phyloP scores from a whole-genome alignment of 2,329 filamentous ascomycete species.

The Fusarium papillatum region DNA sequence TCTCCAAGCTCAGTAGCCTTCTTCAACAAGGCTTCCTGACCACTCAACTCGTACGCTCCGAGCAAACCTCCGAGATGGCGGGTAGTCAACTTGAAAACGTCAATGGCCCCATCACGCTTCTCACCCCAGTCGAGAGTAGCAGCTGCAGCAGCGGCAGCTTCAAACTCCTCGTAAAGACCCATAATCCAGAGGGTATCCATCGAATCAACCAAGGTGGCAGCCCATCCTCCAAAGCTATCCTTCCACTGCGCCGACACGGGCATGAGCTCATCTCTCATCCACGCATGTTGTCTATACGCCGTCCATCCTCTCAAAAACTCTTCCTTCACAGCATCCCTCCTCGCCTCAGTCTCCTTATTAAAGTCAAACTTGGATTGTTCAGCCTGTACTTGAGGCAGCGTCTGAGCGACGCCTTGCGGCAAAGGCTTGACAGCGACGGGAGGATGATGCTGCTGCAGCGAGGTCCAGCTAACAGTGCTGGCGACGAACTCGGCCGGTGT shows the following conservation, averaged over 20 bases:
- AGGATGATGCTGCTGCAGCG: slow-evolving; percentile 43
- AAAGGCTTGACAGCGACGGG: slow-evolving; percentile 48
- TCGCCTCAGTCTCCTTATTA: slow-evolving; percentile 35
- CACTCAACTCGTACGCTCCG: slow-evolving; percentile 64
- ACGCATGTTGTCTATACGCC: slow-evolving; percentile 66
- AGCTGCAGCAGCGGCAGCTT: slow-evolving; percentile 64
- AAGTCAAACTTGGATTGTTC: slow-evolving; percentile 36
- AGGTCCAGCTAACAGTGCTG: slow-evolving; percentile 50
- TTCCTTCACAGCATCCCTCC: slow-evolving; percentile 55
- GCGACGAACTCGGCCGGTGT: slow-evolving; percentile 29
- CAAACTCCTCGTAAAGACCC: slow-evolving; percentile 69
- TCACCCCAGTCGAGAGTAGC: slow-evolving; percentile 65
- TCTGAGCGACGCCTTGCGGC: slow-evolving; percentile 42
- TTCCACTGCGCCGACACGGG: slow-evolving; percentile 61
- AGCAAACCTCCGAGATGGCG: slow-evolving; percentile 66
- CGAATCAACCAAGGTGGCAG: slow-evolving; percentile 71
- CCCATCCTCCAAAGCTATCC: slow-evolving; percentile 68
- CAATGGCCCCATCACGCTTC: slow-evolving; percentile 58
- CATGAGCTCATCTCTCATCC: slow-evolving; percentile 66
- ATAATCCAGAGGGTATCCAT: slow-evolving; percentile 76
- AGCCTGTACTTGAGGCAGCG: slow-evolving; percentile 49
- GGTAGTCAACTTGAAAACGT: slow-evolving; percentile 68
- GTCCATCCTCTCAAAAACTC: slow-evolving; percentile 61
- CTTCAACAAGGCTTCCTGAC: slow-evolving; percentile 57
- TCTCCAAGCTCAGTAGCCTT: slow-evolving; percentile 67